Conservation (phyloP, 495 filamentous ascomycete species). For the Hyaloscypha variabilis region DNA sequence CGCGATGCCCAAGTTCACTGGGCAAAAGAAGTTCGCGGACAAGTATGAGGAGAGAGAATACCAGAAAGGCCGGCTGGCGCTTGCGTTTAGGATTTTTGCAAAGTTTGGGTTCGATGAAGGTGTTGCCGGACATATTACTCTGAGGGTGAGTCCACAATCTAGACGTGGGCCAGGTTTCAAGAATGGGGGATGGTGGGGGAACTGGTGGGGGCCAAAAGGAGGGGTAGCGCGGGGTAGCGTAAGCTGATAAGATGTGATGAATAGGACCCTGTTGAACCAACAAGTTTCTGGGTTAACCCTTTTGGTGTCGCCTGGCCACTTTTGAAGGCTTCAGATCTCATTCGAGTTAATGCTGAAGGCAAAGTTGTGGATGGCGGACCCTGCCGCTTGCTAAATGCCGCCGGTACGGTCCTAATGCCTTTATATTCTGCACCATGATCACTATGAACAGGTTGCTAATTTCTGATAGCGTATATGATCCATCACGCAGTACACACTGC, state of each 20-base stretch:
- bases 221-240: neutral
- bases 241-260: conserved; percentile 6
- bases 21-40: conserved; percentile 51
- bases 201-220: neutral
- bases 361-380: conserved; percentile 70
- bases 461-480: conserved; percentile 57
- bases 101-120: conserved; percentile 65
- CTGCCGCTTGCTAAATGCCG: conserved; percentile 64
- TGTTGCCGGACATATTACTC: conserved; percentile 63
- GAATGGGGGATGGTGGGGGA: neutral
- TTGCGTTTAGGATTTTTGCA: conserved; percentile 71
- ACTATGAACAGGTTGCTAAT: neutral
- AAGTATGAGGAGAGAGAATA: conserved; percentile 65
- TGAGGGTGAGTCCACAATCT: conserved; percentile 38
- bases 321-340: conserved; percentile 71
- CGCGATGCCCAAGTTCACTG: conserved; percentile 9
- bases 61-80: conserved; percentile 65
- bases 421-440: conserved; percentile 11
- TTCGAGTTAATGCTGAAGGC: conserved; percentile 67
- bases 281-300: conserved; percentile 80
- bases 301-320: conserved; percentile 72
- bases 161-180: no score
- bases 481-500: conserved; percentile 69
- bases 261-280: conserved; percentile 67
- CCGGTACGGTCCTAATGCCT: conserved; percentile 39